A percentile compares a stretch with the other conserved stretches of the same genome.
phyloP scores from a whole-genome alignment of 305 asterid genomes.

The Solanum hybrid region DNA sequence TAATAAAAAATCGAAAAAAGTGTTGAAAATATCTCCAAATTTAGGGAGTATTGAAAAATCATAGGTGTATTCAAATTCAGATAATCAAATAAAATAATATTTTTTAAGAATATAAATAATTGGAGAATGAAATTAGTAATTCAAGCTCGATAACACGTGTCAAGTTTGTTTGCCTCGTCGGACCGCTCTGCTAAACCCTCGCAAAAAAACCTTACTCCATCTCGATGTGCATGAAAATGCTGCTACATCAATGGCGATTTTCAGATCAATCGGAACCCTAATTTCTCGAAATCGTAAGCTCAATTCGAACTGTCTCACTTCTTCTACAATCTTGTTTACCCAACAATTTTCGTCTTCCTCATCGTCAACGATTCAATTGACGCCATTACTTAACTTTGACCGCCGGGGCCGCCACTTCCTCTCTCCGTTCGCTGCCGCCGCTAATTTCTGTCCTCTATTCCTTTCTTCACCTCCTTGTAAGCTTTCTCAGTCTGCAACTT shows the following conservation, averaged over 20 bases:
- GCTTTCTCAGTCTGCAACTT: slow-evolving; percentile 81
- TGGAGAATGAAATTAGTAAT: no score
- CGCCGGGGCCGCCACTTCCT: slow-evolving; percentile 32
- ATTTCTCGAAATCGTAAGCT: slow-evolving; percentile 28
- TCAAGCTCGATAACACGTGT: neutral
- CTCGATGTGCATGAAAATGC: neutral
- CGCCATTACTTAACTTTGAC: slow-evolving; percentile 12
- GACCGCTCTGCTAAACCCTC: neutral
- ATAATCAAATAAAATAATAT: no score
- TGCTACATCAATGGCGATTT: neutral
- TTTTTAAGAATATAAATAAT: no score
- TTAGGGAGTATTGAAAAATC: no score
- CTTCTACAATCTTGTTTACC: slow-evolving; percentile 34
- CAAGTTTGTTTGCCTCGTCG: neutral
- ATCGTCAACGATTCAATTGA: slow-evolving; percentile 20
- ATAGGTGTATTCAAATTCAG: rapidly evolving
- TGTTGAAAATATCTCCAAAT: no score
- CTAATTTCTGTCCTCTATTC: slow-evolving; percentile 39
- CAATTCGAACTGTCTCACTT: neutral
- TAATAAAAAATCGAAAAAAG: neutral
- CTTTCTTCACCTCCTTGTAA: slow-evolving; percentile 77
- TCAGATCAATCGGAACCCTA: slow-evolving; percentile 45
- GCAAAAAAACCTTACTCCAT: neutral
- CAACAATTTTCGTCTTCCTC: slow-evolving; percentile 21
- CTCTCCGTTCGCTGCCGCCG: slow-evolving; percentile 23